Evolutionary conservation across 345 rosid species (phyloP), one percentile per base, ranked within the genome.

Genomic region (Punica granatum): DNA sequence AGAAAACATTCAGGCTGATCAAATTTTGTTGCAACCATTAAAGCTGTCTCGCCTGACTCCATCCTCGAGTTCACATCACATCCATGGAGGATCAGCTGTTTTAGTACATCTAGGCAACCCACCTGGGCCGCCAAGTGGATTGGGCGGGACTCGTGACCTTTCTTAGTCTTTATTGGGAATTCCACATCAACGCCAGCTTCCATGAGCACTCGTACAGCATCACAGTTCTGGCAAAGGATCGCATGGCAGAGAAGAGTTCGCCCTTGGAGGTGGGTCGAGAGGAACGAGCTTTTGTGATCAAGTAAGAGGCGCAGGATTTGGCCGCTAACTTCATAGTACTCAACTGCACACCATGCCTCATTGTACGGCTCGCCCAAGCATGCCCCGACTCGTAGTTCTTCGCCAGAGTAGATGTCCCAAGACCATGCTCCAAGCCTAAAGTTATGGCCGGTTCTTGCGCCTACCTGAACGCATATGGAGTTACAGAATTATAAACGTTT

Each of bases 401-500:
- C 82, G 7, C 77, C 75, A 23, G 82, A 75, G 75, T 73, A 64
- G 63, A 73, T 46, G 60, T 75, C 79, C 79, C 79, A 70, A 31
- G 82, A 75, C 82, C 82, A 75, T 41, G 79, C 82, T 60, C 75
- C 79, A 16, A 79, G 75, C 75, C 77, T 72, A 6, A 63, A 71
- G 19, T 19, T 56, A 37, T 39, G 46, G 54, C 69, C 73, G 41
- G 69, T 73, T 70, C 67, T 75, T 34, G 71, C 77, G 25, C 73
- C 83, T 25, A 71, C 83, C 83, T 79, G 44, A 64, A 60, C 25
- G 60, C n/a, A 67, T 41, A 63, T 11, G 42, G 42, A 54, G 15
- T 30, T 28, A 28, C 23, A 31, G 39, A 3, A 4, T 35, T 44
- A 18, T 25, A 65, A 31, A 73, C 28, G 7, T 6, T 49, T 21